A percentile compares a stretch with the other conserved stretches of the same genome.
Evolutionary conservation across 2,329 filamentous ascomycete species (phyloP).

Genomic region (Rugonectria rugulosa): DNA sequence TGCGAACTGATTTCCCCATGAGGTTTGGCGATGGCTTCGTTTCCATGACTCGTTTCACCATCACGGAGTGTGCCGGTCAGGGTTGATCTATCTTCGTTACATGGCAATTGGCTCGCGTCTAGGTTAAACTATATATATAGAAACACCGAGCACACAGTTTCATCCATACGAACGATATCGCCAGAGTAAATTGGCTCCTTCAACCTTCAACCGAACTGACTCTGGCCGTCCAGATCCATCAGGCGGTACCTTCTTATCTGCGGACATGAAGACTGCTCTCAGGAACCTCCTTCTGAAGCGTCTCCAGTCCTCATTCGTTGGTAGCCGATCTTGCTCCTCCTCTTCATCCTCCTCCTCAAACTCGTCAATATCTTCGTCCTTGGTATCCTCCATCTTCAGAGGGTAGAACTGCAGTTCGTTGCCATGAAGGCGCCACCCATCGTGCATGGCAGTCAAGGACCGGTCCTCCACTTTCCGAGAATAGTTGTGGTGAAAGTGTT

Average conservation of each 20-base stretch:
- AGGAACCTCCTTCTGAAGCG: constrained; percentile 31
- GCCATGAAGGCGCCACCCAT: constrained; percentile 17
- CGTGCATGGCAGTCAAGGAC: constrained; percentile 6
- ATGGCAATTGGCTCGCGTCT: background rate
- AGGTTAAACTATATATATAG: background rate
- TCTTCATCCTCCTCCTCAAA: constrained; percentile 21
- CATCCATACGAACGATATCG: constrained; percentile 24
- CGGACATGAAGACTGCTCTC: constrained; percentile 22
- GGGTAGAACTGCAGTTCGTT: constrained; percentile 27
- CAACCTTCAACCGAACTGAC: constrained; percentile 15
- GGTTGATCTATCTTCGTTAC: too few species aligned
- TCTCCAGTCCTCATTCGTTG: constrained; percentile 32
- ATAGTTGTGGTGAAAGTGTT: constrained; percentile 25
- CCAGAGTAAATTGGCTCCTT: constrained; percentile 29
- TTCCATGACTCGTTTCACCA: too few species aligned
- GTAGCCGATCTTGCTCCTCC: constrained; percentile 25
- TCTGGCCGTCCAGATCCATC: constrained; percentile 8
- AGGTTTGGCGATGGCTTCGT: too few species aligned
- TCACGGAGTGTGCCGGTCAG: too few species aligned
- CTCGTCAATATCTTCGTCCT: constrained; percentile 6
- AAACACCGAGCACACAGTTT: too few species aligned
- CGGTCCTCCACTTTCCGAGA: constrained; percentile 21
- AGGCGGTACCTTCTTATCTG: constrained; percentile 6
- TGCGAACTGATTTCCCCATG: too few species aligned
- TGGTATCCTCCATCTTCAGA: constrained; percentile 15